A percentile compares a stretch with the other conserved stretches of the same genome.
phyloP scores from a whole-genome alignment of 495 filamentous ascomycete genomes.

The Copromyces sp. region DNA sequence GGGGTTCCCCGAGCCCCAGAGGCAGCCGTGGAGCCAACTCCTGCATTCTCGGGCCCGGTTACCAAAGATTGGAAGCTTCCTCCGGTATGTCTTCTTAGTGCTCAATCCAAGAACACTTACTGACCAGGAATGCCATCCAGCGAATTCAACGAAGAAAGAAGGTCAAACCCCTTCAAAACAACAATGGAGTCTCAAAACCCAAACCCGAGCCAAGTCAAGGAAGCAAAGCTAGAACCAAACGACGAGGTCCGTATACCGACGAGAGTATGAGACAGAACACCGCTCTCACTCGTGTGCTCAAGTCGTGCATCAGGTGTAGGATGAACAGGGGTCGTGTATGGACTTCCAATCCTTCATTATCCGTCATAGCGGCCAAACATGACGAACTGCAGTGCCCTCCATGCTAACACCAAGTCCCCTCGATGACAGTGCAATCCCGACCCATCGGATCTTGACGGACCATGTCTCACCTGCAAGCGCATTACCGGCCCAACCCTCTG shows the following conservation, averaged over 20 bases:
- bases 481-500: constrained; percentile 18
- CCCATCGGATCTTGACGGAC: constrained; percentile 7
- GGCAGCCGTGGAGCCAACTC: neutral
- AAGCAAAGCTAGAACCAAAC: constrained; percentile 6
- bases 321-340: constrained; percentile 19
- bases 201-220: constrained; percentile 3
- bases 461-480: constrained; percentile 15
- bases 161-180: neutral
- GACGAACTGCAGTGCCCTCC: neutral
- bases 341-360: neutral
- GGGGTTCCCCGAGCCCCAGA: neutral
- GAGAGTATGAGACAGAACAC: constrained; percentile 15
- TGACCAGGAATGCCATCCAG: neutral
- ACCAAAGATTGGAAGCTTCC: constrained; percentile 16
- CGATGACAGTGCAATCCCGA: constrained; percentile 13
- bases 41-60: neutral
- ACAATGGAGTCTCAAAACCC: constrained; percentile 2
- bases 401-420: neutral
- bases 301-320: constrained; percentile 21
- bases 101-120: neutral
- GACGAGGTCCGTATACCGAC: constrained; percentile 14
- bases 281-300: constrained; percentile 16
- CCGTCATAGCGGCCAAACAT: neutral
- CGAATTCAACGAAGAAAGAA: constrained; percentile 14
- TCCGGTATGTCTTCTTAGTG: constrained; percentile 1